Percentiles rank a stretch among this genome's conserved stretches.
Evolutionary conservation across 148 eudicot genomes (phyloP).

Genomic region (Amaranthus hypochondriacus): DNA sequence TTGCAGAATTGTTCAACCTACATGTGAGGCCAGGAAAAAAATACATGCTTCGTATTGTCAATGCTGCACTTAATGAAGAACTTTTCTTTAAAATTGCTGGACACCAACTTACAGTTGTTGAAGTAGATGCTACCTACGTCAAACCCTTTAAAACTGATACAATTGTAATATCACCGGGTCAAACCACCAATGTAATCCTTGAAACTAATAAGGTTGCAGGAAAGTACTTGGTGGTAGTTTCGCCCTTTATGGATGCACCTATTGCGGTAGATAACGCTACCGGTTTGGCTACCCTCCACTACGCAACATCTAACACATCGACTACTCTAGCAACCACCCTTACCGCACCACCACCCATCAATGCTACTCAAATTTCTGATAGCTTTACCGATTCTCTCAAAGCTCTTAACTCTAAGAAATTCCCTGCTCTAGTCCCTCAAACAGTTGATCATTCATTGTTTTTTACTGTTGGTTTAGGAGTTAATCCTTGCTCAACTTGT

Average conservation of each 20-base stretch:
- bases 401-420: slow-evolving; percentile 43
- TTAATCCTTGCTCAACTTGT: slow-evolving; percentile 46
- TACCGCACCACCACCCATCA: slow-evolving; percentile 39
- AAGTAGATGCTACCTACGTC: slow-evolving; percentile 53
- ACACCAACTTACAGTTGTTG: slow-evolving; percentile 25
- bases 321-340: slow-evolving; percentile 25
- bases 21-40: slow-evolving; percentile 12
- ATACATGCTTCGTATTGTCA: slow-evolving; percentile 18
- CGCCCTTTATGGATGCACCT: slow-evolving; percentile 58
- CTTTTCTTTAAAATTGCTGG: slow-evolving; percentile 18
- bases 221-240: slow-evolving; percentile 40
- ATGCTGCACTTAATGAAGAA: slow-evolving; percentile 17
- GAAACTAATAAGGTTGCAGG: slow-evolving; percentile 27
- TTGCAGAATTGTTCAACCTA: slow-evolving; percentile 11
- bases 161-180: slow-evolving; percentile 51
- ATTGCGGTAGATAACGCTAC: slow-evolving; percentile 44
- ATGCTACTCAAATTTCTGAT: slow-evolving; percentile 35
- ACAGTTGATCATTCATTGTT: slow-evolving; percentile 38
- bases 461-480: slow-evolving; percentile 46
- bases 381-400: slow-evolving; percentile 37
- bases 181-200: slow-evolving; percentile 50
- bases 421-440: slow-evolving; percentile 42
- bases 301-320: slow-evolving; percentile 12
- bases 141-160: slow-evolving; percentile 43
- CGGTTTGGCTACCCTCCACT: slow-evolving; percentile 42